Evolutionary conservation across 345 rosid species (phyloP).

Genomic region (Bruguiera sexangula): DNA sequence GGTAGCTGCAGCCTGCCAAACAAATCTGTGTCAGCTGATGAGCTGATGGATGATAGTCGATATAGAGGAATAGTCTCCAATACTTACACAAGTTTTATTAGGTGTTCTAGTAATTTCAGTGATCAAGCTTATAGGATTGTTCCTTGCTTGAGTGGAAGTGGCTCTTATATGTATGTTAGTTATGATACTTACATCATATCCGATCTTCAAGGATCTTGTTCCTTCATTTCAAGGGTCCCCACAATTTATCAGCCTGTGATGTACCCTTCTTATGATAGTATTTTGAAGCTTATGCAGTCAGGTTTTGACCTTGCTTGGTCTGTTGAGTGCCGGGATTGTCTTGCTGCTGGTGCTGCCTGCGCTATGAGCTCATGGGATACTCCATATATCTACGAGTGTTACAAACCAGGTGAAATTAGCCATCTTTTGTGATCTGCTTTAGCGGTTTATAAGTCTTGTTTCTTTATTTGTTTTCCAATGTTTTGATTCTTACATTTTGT

Average conservation of each 20-base stretch:
- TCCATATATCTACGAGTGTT: constrained; percentile 18
- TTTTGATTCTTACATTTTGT: neutral
- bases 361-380: constrained; percentile 3
- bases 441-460: neutral
- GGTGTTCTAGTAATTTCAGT: constrained; percentile 20
- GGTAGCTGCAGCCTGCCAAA: constrained; percentile 34
- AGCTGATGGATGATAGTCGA: constrained; percentile 6
- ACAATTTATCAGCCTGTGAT: constrained; percentile 15
- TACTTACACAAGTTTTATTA: constrained; percentile 26
- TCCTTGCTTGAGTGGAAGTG: constrained; percentile 27
- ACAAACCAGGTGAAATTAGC: constrained; percentile 9
- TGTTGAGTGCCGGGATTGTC: constrained; percentile 36
- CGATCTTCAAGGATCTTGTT: constrained; percentile 29
- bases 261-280: constrained; percentile 27
- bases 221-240: constrained; percentile 27
- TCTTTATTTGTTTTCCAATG: neutral
- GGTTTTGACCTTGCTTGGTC: constrained; percentile 49
- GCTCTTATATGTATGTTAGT: constrained; percentile 26
- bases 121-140: constrained; percentile 15
- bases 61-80: constrained; percentile 13
- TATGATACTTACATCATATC: constrained; percentile 11
- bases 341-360: constrained; percentile 19
- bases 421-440: neutral
- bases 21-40: constrained; percentile 19
- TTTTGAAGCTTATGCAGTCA: constrained; percentile 23